phyloP scores from a whole-genome alignment of 78 protist genomes.

The Protostelium mycophagum region DNA sequence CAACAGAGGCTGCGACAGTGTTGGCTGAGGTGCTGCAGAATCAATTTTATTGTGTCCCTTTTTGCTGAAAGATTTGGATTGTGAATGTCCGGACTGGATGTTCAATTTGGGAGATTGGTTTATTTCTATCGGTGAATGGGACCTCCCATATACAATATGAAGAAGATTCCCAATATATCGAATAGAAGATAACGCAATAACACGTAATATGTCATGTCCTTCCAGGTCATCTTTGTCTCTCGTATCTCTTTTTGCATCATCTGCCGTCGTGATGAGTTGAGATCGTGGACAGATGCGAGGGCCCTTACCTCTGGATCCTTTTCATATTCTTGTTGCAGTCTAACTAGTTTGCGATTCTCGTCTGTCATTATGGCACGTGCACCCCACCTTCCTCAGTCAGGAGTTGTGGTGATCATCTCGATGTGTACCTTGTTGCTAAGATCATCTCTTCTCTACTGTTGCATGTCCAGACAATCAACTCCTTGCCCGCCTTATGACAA shows the following conservation, averaged over 20 bases:
- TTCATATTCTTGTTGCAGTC: neutral
- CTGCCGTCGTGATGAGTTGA: too few species aligned
- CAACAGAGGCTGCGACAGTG: too few species aligned
- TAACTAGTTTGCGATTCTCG: neutral
- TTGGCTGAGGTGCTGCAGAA: too few species aligned
- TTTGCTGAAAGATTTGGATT: too few species aligned
- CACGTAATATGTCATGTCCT: neutral
- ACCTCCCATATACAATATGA: neutral
- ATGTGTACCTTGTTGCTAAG: neutral
- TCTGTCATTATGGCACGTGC: neutral
- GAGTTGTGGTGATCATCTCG: neutral
- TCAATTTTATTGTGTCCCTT: too few species aligned
- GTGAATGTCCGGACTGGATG: neutral
- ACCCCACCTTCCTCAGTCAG: neutral
- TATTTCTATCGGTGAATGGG: neutral
- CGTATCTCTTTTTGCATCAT: neutral
- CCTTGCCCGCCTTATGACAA: neutral
- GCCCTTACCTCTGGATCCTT: neutral
- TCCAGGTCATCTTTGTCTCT: neutral
- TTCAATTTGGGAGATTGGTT: neutral
- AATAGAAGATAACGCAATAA: neutral
- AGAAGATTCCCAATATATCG: neutral
- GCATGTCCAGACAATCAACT: neutral
- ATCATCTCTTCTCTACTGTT: neutral
- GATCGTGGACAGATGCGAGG: too few species aligned